Conservation (phyloP, 768 basidiomycete genomes). For the Mycena sanguinolenta region DNA sequence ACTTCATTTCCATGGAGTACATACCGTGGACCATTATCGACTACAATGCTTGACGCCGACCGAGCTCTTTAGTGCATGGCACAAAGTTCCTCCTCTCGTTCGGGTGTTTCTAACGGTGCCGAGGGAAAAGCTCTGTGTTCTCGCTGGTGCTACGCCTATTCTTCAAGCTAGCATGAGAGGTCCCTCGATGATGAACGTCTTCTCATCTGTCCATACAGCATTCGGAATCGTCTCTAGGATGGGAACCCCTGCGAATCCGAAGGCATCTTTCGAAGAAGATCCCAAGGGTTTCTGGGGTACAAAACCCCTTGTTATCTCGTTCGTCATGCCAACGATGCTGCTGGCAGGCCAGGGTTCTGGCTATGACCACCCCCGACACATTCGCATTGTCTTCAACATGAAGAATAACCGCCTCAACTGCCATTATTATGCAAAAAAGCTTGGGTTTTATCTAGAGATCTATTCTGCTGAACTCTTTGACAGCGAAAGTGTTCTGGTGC, state of each 20-base stretch:
- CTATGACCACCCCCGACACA: slow-evolving; percentile 15
- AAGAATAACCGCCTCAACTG: slow-evolving; percentile 20
- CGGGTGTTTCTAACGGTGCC: slow-evolving; percentile 36
- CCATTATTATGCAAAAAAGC: slow-evolving; percentile 9
- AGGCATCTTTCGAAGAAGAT: slow-evolving; percentile 38
- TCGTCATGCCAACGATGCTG: slow-evolving; percentile 24
- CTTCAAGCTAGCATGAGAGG: slow-evolving; percentile 33
- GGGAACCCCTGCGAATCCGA: slow-evolving; percentile 34
- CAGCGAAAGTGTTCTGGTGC: slow-evolving; percentile 18
- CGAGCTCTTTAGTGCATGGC: slow-evolving; percentile 35
- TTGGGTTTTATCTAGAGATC: slow-evolving; percentile 14
- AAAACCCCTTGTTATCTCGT: slow-evolving; percentile 26
- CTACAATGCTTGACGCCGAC: slow-evolving; percentile 29
- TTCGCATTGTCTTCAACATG: slow-evolving; percentile 14
- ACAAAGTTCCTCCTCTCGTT: slow-evolving; percentile 28
- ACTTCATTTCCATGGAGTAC: slow-evolving; percentile 49
- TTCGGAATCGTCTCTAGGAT: slow-evolving; percentile 23
- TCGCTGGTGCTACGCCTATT: slow-evolving; percentile 15
- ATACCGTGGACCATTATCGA: slow-evolving; percentile 39
- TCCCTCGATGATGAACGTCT: slow-evolving; percentile 29
- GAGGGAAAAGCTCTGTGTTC: slow-evolving; percentile 28
- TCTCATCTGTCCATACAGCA: slow-evolving; percentile 34
- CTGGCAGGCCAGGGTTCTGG: slow-evolving; percentile 17
- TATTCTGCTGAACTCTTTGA: slow-evolving; percentile 19
- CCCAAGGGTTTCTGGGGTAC: slow-evolving; percentile 19